Evolutionary conservation across 495 filamentous ascomycete genomes (phyloP).

Genomic region (Podospora sp.): DNA sequence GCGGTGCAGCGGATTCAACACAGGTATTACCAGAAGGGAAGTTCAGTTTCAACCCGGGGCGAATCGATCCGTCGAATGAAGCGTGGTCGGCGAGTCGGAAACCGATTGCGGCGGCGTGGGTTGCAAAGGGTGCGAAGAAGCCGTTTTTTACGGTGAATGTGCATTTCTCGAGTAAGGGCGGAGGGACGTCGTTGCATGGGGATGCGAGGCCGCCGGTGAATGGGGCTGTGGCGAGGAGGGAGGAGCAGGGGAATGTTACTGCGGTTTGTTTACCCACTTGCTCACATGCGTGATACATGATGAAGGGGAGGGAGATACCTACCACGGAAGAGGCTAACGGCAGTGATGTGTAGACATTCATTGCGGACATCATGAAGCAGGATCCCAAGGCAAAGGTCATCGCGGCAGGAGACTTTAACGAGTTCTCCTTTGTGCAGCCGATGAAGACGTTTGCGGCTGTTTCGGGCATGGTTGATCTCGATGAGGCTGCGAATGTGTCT

Average conservation of each 20-base stretch:
- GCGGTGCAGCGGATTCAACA: slow-evolving; percentile 46
- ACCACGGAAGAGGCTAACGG: too few species aligned
- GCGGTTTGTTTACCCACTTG: slow-evolving; percentile 38
- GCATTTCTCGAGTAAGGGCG: slow-evolving; percentile 60
- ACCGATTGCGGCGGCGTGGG: slow-evolving; percentile 61
- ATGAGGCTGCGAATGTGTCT: slow-evolving; percentile 49
- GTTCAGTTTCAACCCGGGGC: slow-evolving; percentile 62
- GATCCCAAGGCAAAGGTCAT: slow-evolving; percentile 51
- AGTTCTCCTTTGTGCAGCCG: slow-evolving; percentile 59
- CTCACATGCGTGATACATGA: neutral
- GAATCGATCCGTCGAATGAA: slow-evolving; percentile 56
- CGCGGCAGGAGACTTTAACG: slow-evolving; percentile 63
- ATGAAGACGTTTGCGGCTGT: slow-evolving; percentile 46
- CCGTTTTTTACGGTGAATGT: slow-evolving; percentile 64
- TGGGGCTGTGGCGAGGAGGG: slow-evolving; percentile 52
- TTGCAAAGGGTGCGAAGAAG: slow-evolving; percentile 44
- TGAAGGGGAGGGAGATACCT: neutral
- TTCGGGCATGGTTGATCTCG: slow-evolving; percentile 55
- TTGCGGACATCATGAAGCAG: slow-evolving; percentile 44
- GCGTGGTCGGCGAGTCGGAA: slow-evolving; percentile 59
- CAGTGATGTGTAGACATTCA: slow-evolving; percentile 33
- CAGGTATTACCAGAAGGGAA: slow-evolving; percentile 47
- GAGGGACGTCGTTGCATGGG: slow-evolving; percentile 57
- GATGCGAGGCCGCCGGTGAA: slow-evolving; percentile 64
- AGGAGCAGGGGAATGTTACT: slow-evolving; percentile 51